These are phyloP conservation scores for Cladophialophora psammophila DNA, from an alignment of 2,329 filamentous ascomycete species.

Conservation along the genomic window DNA sequence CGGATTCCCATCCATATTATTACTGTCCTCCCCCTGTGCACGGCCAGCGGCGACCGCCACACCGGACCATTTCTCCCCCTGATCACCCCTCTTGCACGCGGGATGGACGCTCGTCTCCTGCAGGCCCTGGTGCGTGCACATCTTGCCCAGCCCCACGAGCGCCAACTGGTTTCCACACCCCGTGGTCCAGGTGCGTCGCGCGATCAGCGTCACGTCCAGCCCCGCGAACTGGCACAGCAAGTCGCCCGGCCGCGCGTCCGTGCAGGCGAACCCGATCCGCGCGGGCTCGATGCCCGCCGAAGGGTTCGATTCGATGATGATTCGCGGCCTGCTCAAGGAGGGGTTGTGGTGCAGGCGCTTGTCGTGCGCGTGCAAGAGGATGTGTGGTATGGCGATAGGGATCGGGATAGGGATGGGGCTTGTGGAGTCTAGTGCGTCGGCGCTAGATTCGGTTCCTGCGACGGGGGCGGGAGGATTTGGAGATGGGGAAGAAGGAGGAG, in stretches of 20 bases:
- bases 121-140: slow-evolving; percentile 31
- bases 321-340: slow-evolving; percentile 23
- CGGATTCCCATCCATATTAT: not conserved
- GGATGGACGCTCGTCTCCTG: slow-evolving; percentile 29
- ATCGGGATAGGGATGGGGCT: not conserved
- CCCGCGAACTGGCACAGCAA: slow-evolving; percentile 35
- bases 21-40: not conserved
- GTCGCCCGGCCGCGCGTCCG: slow-evolving; percentile 33
- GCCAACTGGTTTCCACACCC: slow-evolving; percentile 18
- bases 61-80: slow-evolving; percentile 15
- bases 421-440: not conserved
- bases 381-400: slow-evolving; percentile 20
- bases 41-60: not conserved
- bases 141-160: slow-evolving; percentile 35
- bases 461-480: not conserved
- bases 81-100: slow-evolving; percentile 4
- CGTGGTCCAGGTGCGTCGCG: slow-evolving; percentile 18
- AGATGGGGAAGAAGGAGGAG: not conserved
- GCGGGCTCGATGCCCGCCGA: slow-evolving; percentile 20
- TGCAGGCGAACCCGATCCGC: slow-evolving; percentile 38
- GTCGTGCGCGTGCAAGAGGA: slow-evolving; percentile 30
- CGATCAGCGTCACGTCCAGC: slow-evolving; percentile 35
- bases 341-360: slow-evolving; percentile 30
- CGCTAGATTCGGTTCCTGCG: not conserved
- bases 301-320: slow-evolving; percentile 36